A percentile compares a stretch with the other conserved stretches of the same genome.
Evolutionary conservation across 805 yeast genomes (phyloP).

Genomic region (Sugiyamaella chiloensis): DNA sequence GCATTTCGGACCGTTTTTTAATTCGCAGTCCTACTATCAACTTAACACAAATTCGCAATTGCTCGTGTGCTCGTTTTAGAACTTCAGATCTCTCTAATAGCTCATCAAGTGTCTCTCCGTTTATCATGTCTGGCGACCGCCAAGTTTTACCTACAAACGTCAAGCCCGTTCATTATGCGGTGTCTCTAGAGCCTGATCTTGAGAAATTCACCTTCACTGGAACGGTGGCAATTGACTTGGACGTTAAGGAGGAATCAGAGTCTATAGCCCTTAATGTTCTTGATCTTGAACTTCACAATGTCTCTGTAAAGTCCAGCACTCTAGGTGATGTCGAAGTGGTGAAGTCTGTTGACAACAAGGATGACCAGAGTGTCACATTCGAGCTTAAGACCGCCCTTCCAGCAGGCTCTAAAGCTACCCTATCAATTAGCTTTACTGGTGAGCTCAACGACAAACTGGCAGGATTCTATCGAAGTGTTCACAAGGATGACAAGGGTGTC

Average conservation of each 20-base stretch:
- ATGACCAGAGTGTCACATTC: conserved; percentile 63
- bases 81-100: not conserved
- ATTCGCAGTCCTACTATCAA: no score
- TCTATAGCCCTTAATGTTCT: conserved; percentile 55
- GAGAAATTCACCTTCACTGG: conserved; percentile 37
- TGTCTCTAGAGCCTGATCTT: conserved; percentile 62
- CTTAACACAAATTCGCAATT: conserved; percentile 3
- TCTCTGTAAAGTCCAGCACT: conserved; percentile 36
- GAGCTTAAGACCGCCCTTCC: conserved; percentile 44
- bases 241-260: conserved; percentile 41
- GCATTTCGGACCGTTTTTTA: no score
- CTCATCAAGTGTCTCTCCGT: not conserved
- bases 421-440: conserved; percentile 54
- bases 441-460: conserved; percentile 65
- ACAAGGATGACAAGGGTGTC: conserved; percentile 50
- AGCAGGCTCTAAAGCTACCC: conserved; percentile 49
- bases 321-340: conserved; percentile 28
- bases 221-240: conserved; percentile 41
- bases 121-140: conserved; percentile 23
- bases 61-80: conserved; percentile 9
- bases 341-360: conserved; percentile 37
- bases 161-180: conserved; percentile 69
- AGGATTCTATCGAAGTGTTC: conserved; percentile 68
- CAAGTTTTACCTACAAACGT: conserved; percentile 60
- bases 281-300: conserved; percentile 59